These are phyloP conservation scores for Lactuca sativa DNA, from an alignment of 129 eudicot species.

Conservation along the genomic window DNA sequence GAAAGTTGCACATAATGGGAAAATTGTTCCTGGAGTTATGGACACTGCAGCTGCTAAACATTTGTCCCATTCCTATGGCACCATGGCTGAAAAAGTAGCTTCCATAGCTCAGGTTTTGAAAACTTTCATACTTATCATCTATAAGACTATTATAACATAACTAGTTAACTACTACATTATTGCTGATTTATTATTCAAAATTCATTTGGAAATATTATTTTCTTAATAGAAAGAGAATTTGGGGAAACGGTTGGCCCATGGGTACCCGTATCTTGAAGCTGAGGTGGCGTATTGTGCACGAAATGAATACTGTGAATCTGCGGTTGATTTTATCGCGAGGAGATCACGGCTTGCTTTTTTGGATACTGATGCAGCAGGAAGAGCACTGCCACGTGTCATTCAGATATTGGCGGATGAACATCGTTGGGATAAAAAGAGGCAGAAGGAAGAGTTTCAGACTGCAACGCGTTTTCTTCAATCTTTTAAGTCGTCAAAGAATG, in stretches of 20 bases:
- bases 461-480: conserved; percentile 72
- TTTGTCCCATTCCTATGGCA: conserved; percentile 89
- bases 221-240: conserved; percentile 68
- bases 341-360: conserved; percentile 95
- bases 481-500: conserved; percentile 81
- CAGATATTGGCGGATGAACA: conserved; percentile 80
- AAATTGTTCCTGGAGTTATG: conserved; percentile 87
- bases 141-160: not conserved
- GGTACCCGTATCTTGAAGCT: conserved; percentile 89
- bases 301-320: conserved; percentile 89
- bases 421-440: conserved; percentile 79
- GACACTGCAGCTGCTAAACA: conserved; percentile 92
- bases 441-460: conserved; percentile 55
- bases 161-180: too few relatives aligned
- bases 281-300: conserved; percentile 95
- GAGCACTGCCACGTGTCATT: conserved; percentile 81
- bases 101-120: conserved; percentile 75
- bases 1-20: conserved; percentile 67
- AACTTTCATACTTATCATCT: not conserved
- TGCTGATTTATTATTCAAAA: not conserved
- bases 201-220: not conserved
- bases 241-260: conserved; percentile 95
- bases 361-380: conserved; percentile 84
- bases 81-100: conserved; percentile 82
- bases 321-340: conserved; percentile 84